These are phyloP conservation scores for Kluyveromyces sp. DNA, from an alignment of 1,139 yeast species.

Conservation along the genomic window DNA sequence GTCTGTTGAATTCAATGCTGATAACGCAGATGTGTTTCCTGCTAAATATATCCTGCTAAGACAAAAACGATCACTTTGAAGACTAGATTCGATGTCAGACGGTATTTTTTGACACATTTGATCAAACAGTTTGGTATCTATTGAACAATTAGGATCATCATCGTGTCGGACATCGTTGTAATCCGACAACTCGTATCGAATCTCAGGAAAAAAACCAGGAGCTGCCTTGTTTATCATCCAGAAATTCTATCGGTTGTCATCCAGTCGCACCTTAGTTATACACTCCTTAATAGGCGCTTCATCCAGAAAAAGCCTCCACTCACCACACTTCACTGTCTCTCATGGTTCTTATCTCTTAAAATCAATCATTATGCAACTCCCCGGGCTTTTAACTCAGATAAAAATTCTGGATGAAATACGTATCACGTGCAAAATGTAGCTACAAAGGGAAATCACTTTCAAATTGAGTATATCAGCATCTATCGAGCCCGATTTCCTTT, in stretches of 20 bases:
- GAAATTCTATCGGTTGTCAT: neutral
- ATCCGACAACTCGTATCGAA: neutral
- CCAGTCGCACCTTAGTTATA: neutral
- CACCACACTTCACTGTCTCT: no score
- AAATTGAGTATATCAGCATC: no score
- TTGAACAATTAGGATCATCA: conserved; percentile 1
- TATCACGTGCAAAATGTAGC: no score
- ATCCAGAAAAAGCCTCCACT: neutral
- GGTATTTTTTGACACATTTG: conserved; percentile 10
- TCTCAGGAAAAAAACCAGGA: conserved; percentile 14
- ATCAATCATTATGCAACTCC: no score
- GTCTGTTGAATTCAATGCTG: conserved; percentile 1
- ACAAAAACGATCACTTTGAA: conserved; percentile 19
- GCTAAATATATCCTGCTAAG: conserved; percentile 22
- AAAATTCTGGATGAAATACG: no score
- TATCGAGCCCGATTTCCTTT: no score
- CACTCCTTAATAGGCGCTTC: neutral
- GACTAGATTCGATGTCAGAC: conserved; percentile 7
- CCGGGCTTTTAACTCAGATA: no score
- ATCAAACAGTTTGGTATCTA: conserved; percentile 4
- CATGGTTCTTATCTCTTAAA: no score
- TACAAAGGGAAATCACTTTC: no score
- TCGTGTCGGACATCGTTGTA: neutral
- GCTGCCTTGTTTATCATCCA: conserved; percentile 9
- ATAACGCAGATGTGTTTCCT: conserved; percentile 4